Evolutionary conservation across 495 filamentous ascomycete species (phyloP).

Genomic region (Symbiotaphrina buchneri): DNA sequence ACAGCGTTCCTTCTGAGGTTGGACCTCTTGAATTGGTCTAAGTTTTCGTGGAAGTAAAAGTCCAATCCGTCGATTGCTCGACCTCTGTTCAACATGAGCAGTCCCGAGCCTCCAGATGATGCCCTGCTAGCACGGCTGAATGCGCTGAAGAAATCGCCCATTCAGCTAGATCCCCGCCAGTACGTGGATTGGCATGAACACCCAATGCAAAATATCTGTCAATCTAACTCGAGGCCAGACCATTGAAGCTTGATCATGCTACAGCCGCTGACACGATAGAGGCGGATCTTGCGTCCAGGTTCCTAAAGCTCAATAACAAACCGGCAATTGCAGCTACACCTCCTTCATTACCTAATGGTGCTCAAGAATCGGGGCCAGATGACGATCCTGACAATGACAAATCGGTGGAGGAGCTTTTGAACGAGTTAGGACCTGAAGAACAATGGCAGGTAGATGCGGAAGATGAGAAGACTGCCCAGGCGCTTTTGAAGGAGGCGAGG

Average conservation of each 20-base stretch:
- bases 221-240: too few species aligned
- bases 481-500: neutral
- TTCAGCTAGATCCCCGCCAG: neutral
- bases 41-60: too few species aligned
- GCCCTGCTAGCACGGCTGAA: neutral
- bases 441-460: neutral
- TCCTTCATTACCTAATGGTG: neutral
- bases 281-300: neutral
- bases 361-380: neutral
- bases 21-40: too few species aligned
- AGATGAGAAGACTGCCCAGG: neutral
- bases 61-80: too few species aligned
- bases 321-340: neutral
- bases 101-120: too few species aligned
- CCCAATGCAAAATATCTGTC: too few species aligned
- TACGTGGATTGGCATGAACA: too few species aligned
- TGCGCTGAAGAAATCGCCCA: neutral
- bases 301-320: neutral
- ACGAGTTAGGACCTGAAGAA: neutral
- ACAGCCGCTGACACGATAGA: neutral
- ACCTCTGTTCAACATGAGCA: too few species aligned
- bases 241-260: too few species aligned
- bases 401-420: neutral
- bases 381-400: neutral
- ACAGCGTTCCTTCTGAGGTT: too few species aligned